Evolutionary conservation across 129 eudicot species (phyloP).

Genomic region (Lactuca saligna): DNA sequence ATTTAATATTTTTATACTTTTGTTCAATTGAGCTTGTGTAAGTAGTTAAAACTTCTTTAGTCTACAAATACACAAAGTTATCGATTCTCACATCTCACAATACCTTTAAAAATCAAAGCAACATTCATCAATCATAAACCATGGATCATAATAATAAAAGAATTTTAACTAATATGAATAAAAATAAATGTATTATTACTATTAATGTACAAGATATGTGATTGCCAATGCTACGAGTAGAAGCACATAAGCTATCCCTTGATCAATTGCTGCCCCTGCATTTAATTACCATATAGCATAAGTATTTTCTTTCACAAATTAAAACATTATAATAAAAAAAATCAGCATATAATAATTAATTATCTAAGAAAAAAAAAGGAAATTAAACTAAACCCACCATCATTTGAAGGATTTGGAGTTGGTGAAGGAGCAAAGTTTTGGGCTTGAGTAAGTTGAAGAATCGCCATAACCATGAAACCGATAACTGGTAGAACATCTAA

Average conservation of each 20-base stretch:
- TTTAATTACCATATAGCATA: constrained; percentile 11
- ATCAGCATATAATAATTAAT: neutral
- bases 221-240: constrained; percentile 55
- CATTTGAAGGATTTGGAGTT: constrained; percentile 45
- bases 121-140: neutral
- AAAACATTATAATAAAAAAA: neutral
- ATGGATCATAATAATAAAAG: neutral
- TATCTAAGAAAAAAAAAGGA: neutral
- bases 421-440: constrained; percentile 47
- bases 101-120: no score
- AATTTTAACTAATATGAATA: neutral
- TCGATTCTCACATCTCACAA: neutral
- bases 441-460: constrained; percentile 29
- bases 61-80: no score
- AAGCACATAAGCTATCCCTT: constrained; percentile 61
- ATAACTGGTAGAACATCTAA: constrained; percentile 27
- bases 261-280: constrained; percentile 68
- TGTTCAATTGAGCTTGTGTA: no score
- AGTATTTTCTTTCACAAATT: constrained; percentile 15
- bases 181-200: neutral
- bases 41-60: neutral
- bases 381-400: constrained; percentile 30
- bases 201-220: constrained; percentile 55
- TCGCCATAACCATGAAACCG: constrained; percentile 41
- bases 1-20: no score